Evolutionary conservation across 345 rosid species (phyloP).

Genomic region (Crucihimalaya himalaica): DNA sequence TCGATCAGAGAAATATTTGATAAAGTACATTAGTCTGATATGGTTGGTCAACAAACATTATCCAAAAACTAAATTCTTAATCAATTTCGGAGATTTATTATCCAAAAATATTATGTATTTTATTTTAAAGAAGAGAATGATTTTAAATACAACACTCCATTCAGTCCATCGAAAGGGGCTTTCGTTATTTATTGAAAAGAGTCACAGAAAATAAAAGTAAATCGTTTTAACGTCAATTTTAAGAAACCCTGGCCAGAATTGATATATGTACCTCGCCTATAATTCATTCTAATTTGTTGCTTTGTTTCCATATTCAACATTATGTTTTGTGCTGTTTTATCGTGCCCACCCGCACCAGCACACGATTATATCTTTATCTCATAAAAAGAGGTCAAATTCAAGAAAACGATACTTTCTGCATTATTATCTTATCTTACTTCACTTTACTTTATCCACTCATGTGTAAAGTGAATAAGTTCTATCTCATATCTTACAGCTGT

Average conservation of each 20-base stretch:
- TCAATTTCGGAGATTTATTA: not conserved
- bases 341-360: conserved; percentile 15
- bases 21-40: not conserved
- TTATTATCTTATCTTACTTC: conserved; percentile 14
- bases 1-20: not conserved
- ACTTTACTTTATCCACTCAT: conserved; percentile 17
- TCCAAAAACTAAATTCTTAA: not conserved
- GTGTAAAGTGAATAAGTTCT: conserved; percentile 2
- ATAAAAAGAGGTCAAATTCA: not conserved
- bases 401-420: not conserved
- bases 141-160: not conserved
- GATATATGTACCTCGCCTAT: not conserved
- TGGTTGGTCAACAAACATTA: conserved; percentile 22
- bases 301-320: not conserved
- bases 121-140: too few species aligned
- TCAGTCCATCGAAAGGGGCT: not conserved
- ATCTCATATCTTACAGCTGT: not conserved
- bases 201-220: not conserved
- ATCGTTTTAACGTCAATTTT: not conserved
- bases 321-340: conserved; percentile 3
- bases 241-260: not conserved
- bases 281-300: not conserved
- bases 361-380: not conserved
- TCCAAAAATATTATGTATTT: not conserved
- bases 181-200: not conserved